Evolutionary conservation across 2,329 filamentous ascomycete species (phyloP).

Genomic region (Ceratocystis harringtonii): DNA sequence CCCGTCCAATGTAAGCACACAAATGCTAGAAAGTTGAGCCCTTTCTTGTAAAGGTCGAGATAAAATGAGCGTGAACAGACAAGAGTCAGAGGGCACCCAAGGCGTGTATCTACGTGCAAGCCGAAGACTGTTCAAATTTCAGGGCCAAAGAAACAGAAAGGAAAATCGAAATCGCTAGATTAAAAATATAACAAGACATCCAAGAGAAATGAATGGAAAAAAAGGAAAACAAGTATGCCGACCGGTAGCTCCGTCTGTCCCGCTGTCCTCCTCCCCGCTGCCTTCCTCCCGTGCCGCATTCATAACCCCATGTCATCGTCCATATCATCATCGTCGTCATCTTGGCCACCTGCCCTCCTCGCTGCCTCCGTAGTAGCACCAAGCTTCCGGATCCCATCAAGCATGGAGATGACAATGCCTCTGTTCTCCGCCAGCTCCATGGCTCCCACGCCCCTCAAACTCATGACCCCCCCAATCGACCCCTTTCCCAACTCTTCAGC

Average conservation of each 20-base stretch:
- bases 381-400: slow-evolving; percentile 75
- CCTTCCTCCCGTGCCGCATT: not conserved
- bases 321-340: slow-evolving; percentile 48
- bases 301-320: slow-evolving; percentile 19
- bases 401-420: slow-evolving; percentile 68
- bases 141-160: no score
- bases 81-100: no score
- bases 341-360: slow-evolving; percentile 57
- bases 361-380: slow-evolving; percentile 66
- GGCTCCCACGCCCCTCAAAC: slow-evolving; percentile 60
- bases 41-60: no score
- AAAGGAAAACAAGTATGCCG: no score
- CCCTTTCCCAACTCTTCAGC: slow-evolving; percentile 47
- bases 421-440: slow-evolving; percentile 86
- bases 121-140: no score
- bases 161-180: no score
- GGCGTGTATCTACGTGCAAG: no score
- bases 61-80: no score
- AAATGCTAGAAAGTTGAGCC: no score
- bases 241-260: not conserved
- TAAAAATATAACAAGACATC: no score
- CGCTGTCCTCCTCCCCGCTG: not conserved
- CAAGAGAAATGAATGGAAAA: no score
- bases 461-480: slow-evolving; percentile 51
- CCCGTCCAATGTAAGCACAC: no score